Evolutionary conservation across 2,329 filamentous ascomycete species (phyloP).

Genomic region (Phialophora verrucosa): DNA sequence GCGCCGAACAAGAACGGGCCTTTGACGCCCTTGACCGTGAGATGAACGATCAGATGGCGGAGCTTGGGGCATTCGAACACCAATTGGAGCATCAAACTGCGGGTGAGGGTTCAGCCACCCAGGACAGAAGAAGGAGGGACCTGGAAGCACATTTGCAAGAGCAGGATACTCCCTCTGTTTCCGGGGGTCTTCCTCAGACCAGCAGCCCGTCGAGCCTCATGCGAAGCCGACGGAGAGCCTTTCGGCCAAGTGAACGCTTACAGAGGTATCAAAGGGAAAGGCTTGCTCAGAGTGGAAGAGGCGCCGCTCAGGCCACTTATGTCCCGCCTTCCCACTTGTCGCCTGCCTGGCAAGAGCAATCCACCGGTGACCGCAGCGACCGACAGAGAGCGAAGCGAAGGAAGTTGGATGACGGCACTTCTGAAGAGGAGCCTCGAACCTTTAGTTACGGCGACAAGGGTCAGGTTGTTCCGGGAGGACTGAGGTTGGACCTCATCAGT

Average conservation of each 20-base stretch:
- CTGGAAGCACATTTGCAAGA: slow-evolving; percentile 28
- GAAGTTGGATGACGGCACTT: slow-evolving; percentile 70
- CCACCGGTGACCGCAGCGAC: slow-evolving; percentile 39
- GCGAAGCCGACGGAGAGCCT: slow-evolving; percentile 38
- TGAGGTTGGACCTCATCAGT: slow-evolving; percentile 86
- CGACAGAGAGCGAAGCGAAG: slow-evolving; percentile 68
- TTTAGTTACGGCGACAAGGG: slow-evolving; percentile 86
- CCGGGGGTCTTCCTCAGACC: slow-evolving; percentile 22
- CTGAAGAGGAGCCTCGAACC: slow-evolving; percentile 53
- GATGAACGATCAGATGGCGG: slow-evolving; percentile 43
- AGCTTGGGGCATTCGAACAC: slow-evolving; percentile 48
- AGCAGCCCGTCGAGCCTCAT: slow-evolving; percentile 29
- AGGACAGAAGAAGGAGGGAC: slow-evolving; percentile 34
- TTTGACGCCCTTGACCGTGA: slow-evolving; percentile 50
- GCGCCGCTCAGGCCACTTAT: slow-evolving; percentile 23
- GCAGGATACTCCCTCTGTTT: slow-evolving; percentile 18
- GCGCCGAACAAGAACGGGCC: slow-evolving; percentile 44
- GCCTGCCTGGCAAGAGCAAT: slow-evolving; percentile 14
- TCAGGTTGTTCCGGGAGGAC: slow-evolving; percentile 79
- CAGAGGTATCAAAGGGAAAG: slow-evolving; percentile 35
- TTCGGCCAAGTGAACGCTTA: slow-evolving; percentile 41
- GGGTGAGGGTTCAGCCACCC: slow-evolving; percentile 34
- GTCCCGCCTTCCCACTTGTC: slow-evolving; percentile 22
- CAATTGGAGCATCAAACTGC: slow-evolving; percentile 43
- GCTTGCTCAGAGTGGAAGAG: slow-evolving; percentile 32